Percentiles rank a stretch among this genome's conserved stretches.
Evolutionary conservation across 2,329 filamentous ascomycete genomes (phyloP).

Genomic region (Phialophora chinensis): DNA sequence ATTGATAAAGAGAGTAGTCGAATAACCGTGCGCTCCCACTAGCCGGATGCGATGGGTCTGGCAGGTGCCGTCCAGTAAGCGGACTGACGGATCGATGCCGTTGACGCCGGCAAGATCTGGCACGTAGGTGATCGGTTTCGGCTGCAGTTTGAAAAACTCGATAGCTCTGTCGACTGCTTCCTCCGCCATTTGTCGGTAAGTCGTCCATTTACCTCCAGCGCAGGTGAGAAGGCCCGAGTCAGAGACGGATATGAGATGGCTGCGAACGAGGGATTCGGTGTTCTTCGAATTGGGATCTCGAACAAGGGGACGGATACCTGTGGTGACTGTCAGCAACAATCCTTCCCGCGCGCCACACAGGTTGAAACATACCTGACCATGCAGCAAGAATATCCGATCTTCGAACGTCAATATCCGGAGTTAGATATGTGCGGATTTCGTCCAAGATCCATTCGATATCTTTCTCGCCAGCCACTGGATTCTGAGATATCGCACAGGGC

Average conservation of each 20-base stretch:
- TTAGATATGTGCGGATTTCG: slow-evolving; percentile 80
- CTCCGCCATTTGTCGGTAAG: slow-evolving; percentile 91
- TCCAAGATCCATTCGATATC: slow-evolving; percentile 88
- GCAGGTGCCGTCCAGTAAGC: slow-evolving; percentile 67
- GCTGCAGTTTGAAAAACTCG: slow-evolving; percentile 36
- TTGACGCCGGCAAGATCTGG: slow-evolving; percentile 38
- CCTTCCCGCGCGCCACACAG: not conserved
- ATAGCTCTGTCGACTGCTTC: slow-evolving; percentile 75
- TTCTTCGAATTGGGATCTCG: slow-evolving; percentile 84
- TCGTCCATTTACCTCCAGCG: slow-evolving; percentile 91
- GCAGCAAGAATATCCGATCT: slow-evolving; percentile 84
- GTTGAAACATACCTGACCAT: slow-evolving; percentile 67
- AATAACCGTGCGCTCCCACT: slow-evolving; percentile 84
- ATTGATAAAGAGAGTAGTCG: slow-evolving; percentile 91
- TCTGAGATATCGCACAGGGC: slow-evolving; percentile 71
- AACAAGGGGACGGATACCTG: slow-evolving; percentile 78
- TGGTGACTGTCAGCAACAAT: not conserved
- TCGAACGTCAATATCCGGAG: slow-evolving; percentile 82
- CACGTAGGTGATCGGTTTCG: slow-evolving; percentile 34
- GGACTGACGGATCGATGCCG: slow-evolving; percentile 37
- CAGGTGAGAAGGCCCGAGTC: slow-evolving; percentile 80
- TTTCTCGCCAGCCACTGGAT: slow-evolving; percentile 79
- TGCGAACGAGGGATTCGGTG: slow-evolving; percentile 84
- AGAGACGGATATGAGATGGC: slow-evolving; percentile 82
- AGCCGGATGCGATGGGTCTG: slow-evolving; percentile 83